phyloP scores from a whole-genome alignment of 2,329 filamentous ascomycete genomes.

The Apiospora koreana region DNA sequence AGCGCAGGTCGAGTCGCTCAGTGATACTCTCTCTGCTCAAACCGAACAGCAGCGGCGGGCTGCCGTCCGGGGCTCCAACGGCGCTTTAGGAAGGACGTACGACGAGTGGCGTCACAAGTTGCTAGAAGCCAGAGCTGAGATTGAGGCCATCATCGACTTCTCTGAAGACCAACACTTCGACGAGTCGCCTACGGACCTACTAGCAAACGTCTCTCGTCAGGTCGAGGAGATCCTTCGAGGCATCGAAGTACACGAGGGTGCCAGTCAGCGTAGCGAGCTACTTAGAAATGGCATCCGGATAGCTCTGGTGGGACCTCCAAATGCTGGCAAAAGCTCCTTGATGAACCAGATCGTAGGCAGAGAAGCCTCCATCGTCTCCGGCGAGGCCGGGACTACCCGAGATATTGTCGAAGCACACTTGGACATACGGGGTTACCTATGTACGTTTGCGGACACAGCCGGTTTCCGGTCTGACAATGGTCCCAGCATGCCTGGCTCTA shows the following conservation, averaged over 20 bases:
- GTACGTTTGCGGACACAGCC: slow-evolving; percentile 93
- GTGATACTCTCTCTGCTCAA: slow-evolving; percentile 65
- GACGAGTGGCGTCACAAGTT: slow-evolving; percentile 79
- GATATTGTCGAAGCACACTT: slow-evolving; percentile 92
- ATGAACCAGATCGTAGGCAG: slow-evolving; percentile 88
- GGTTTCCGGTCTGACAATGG: slow-evolving; percentile 64
- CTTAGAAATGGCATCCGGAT: slow-evolving; percentile 83
- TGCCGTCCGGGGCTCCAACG: slow-evolving; percentile 76
- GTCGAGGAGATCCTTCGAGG: slow-evolving; percentile 61
- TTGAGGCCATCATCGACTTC: slow-evolving; percentile 96
- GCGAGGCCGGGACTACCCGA: slow-evolving; percentile 88
- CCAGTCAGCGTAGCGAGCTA: slow-evolving; percentile 80
- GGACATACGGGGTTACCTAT: slow-evolving; percentile 86
- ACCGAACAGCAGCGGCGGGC: slow-evolving; percentile 92
- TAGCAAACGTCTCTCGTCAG: slow-evolving; percentile 67
- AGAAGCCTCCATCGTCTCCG: slow-evolving; percentile 92
- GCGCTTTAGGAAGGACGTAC: slow-evolving; percentile 72
- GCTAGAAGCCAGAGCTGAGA: slow-evolving; percentile 80
- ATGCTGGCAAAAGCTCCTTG: slow-evolving; percentile 92
- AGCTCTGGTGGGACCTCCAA: slow-evolving; percentile 86
- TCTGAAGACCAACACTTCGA: slow-evolving; percentile 97
- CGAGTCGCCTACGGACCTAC: slow-evolving; percentile 73
- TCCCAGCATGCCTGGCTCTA: slow-evolving; percentile 15
- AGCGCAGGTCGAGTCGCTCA: slow-evolving; percentile 73
- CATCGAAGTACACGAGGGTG: slow-evolving; percentile 71